Base-by-base conservation (phyloP, 2,329 filamentous ascomycete genomes). In the Trichoderma lentiforme region DNA sequence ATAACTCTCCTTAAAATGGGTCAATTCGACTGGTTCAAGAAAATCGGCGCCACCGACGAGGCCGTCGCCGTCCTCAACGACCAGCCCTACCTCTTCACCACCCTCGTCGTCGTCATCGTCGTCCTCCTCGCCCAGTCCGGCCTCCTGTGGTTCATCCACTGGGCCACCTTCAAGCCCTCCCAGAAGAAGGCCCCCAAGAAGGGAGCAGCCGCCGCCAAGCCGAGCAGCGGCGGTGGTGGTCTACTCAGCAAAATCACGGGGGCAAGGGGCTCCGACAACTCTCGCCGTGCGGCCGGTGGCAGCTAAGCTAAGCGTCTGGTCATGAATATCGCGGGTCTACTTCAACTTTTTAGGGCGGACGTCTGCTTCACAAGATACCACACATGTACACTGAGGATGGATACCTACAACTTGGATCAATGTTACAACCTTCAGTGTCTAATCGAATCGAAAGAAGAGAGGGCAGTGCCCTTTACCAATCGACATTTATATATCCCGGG, bases 11-110 rank as follows among this genome's bases (percentile, higher is more conserved):
- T n/a, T n/a, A n/a, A 47, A 32, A 85, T 85, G 82, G 86, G 84
- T 73, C 83, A 87, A 78, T 90, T 89, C 78, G 86, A 86, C 79
- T 90, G 86, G 83, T 85, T 90, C 75, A 77, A 77, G 76, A 84
- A 81, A 72, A 85, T 90, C 76, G 88, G 88, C 79, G 88, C 88
- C 63, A 89, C 88, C 21, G 82, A 83, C 43, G 81, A 88, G 78
- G 88, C 87, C 75, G 86, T 90, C 76, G 87, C 86, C 74, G 84
- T 86, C 68, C 83, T 90, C 78, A 89, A 90, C 81, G 87, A 90
- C 76, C 88, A 90, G 79, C 88, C 88, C 26, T 81, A 86, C 73
- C 82, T 90, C 69, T 89, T 90, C 81, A 87, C 84, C 74, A 86
- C 86, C 74, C 85, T 90, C 73, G 74, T 90, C 74, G 79, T 88